Evolutionary conservation across 2,329 filamentous ascomycete species (phyloP).

Genomic region (Pseudopyrenochaeta lycopersici): DNA sequence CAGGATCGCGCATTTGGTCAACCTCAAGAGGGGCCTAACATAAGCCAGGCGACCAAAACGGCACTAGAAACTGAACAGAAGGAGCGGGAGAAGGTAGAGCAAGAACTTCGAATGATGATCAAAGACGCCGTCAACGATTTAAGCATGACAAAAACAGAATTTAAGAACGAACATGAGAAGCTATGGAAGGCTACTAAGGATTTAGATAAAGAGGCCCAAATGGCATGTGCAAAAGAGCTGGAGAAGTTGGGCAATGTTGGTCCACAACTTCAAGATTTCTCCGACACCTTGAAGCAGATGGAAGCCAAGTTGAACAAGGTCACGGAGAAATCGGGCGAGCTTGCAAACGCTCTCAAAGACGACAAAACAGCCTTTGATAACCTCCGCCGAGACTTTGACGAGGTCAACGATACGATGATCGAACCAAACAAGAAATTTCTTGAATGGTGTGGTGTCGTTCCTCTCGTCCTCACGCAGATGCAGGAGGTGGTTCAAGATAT

Average conservation of each 20-base stretch:
- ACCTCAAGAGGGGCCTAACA: too few species aligned
- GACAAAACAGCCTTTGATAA: not conserved
- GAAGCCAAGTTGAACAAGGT: not conserved
- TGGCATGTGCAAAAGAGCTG: too few species aligned
- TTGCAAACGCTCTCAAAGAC: not conserved
- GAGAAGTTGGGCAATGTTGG: constrained; percentile 4
- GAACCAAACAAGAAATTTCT: constrained; percentile 13
- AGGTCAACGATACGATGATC: constrained; percentile 7
- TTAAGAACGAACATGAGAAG: too few species aligned
- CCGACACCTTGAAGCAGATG: constrained; percentile 2
- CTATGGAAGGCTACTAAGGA: too few species aligned
- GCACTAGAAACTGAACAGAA: not conserved
- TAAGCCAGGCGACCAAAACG: too few species aligned
- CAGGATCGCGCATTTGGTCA: not conserved
- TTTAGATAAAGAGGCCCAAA: too few species aligned
- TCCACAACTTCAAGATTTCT: not conserved
- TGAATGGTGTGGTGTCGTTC: not conserved
- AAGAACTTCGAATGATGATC: too few species aligned
- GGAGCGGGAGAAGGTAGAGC: too few species aligned
- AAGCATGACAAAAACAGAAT: too few species aligned
- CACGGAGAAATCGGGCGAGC: not conserved
- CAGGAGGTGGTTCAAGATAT: constrained; percentile 14
- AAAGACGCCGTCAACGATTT: too few species aligned
- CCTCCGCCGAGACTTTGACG: constrained; percentile 11
- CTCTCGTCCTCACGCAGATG: constrained; percentile 9